Conservation (phyloP, 352 stramenopile species). For the Phytophthora litchii region DNA sequence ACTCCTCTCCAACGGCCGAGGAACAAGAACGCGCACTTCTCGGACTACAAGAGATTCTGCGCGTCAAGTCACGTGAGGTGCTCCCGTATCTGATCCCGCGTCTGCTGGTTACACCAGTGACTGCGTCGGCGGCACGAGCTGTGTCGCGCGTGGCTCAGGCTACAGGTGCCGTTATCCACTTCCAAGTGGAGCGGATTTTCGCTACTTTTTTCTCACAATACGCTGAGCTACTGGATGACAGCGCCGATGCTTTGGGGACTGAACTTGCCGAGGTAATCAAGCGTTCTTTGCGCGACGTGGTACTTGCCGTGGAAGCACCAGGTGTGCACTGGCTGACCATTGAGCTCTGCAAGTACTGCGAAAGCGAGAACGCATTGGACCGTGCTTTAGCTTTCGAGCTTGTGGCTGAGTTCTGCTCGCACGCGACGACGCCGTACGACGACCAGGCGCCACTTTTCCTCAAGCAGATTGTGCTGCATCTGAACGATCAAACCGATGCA, state of each 20-base stretch:
- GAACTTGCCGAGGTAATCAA: slow-evolving; percentile 74
- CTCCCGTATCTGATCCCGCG: slow-evolving; percentile 97
- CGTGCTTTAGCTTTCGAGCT: slow-evolving; percentile 93
- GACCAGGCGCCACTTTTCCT: slow-evolving; percentile 96
- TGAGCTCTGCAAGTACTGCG: slow-evolving; percentile 95
- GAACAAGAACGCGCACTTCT: slow-evolving; percentile 92
- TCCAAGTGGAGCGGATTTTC: slow-evolving; percentile 96
- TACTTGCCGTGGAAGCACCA: slow-evolving; percentile 86
- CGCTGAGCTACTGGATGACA: slow-evolving; percentile 42
- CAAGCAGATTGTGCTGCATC: slow-evolving; percentile 94
- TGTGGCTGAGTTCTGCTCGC: slow-evolving; percentile 88
- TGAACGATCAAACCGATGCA: slow-evolving; percentile 93
- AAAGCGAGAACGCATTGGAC: slow-evolving; percentile 86
- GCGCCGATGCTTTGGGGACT: slow-evolving; percentile 28
- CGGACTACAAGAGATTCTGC: slow-evolving; percentile 97
- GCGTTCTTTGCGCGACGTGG: slow-evolving; percentile 67
- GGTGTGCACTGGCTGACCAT: slow-evolving; percentile 95
- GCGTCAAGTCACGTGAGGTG: slow-evolving; percentile 96
- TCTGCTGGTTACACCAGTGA: slow-evolving; percentile 93
- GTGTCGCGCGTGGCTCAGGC: slow-evolving; percentile 94
- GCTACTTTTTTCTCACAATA: slow-evolving; percentile 82
- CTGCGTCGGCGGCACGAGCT: slow-evolving; percentile 87
- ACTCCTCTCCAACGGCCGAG: slow-evolving; percentile 50
- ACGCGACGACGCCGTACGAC: slow-evolving; percentile 90
- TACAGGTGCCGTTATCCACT: slow-evolving; percentile 94